Conservation (phyloP, 2,329 filamentous ascomycete species). For the Aspergillus tanneri region DNA sequence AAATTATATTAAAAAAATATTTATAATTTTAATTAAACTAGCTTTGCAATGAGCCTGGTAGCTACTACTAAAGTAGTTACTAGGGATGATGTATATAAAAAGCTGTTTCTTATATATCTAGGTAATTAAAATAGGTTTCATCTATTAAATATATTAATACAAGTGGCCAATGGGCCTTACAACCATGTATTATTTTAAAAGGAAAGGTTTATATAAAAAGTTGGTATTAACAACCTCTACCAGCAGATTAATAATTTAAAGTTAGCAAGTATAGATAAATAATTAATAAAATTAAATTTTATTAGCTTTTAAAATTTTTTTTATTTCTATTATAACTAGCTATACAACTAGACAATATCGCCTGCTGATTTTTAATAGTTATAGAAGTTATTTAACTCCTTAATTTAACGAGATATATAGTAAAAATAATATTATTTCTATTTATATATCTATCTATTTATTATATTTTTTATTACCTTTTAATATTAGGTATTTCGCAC, state of each 20-base stretch:
- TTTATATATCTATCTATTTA: conserved; percentile 10
- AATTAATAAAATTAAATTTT: no score
- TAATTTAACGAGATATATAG: conserved; percentile 10
- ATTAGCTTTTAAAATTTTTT: neutral
- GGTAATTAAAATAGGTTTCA: neutral
- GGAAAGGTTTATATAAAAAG: neutral
- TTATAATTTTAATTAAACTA: neutral
- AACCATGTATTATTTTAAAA: neutral
- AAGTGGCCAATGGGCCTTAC: no score
- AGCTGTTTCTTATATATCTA: neutral
- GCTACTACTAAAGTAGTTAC: neutral
- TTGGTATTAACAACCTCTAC: neutral
- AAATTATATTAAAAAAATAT: no score
- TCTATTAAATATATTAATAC: neutral
- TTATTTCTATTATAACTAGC: neutral
- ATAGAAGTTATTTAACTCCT: conserved; percentile 14
- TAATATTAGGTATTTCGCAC: neutral
- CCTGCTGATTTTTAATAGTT: conserved; percentile 10
- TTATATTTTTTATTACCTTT: neutral
- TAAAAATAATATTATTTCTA: conserved; percentile 12
- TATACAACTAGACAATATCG: conserved; percentile 1
- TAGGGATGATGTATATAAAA: neutral
- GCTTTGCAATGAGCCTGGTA: neutral
- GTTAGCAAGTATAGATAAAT: no score
- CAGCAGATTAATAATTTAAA: no score